Base-by-base conservation (phyloP, 768 basidiomycete species). In the Boletus vermiculosoides region DNA sequence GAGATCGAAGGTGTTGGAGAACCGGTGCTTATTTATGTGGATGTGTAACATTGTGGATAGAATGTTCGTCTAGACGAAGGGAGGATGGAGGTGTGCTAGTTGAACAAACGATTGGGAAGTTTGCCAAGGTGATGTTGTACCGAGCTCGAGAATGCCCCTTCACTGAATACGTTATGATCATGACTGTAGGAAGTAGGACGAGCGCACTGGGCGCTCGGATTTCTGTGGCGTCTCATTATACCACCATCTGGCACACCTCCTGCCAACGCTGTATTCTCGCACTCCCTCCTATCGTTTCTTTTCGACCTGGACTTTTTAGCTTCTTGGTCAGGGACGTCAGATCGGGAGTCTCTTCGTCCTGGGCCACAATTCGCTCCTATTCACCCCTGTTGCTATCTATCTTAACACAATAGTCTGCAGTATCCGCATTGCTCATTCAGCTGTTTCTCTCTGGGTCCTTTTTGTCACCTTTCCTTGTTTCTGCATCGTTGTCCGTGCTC, bases 1-100 rank as follows among this genome's bases (percentile, higher is more conserved):
- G 96, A 98, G 77, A 97, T 98, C 63, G 92, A 94, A 71, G 92
- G 93, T 46, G 91, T 95, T 28, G 97, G 96, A 53, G 95, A 98
- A 73, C 97, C 97, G 28, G 82, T 98, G 64, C 78, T 98, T 67
- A 84, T 98, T 62, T 98, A 97, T 76, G 86, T 97, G 69, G 93
- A 92, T 73, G 72, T 73, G 67, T 72, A 72, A 73, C 59, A 56
- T 59, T 57, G 67, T 66, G 69, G 64, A 63, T 70, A 63, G 50
- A 61, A 54, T 60, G 61, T 63, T 61, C 51, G 49, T 62, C 59
- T 57, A 55, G 56, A 57, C 52, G 58, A 60, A 37, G 56, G 53
- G 58, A 49, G 44, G 59, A 52, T 50, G 59, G 52, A 39, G 58
- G 54, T 61, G 56, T 66, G 58, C 47, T 41, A 18, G 42, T 57